Percentiles rank a stretch among this genome's conserved stretches.
These are phyloP conservation scores for Flaveria trinervia DNA, from an alignment of 129 eudicot genomes.

Conservation along the genomic window DNA sequence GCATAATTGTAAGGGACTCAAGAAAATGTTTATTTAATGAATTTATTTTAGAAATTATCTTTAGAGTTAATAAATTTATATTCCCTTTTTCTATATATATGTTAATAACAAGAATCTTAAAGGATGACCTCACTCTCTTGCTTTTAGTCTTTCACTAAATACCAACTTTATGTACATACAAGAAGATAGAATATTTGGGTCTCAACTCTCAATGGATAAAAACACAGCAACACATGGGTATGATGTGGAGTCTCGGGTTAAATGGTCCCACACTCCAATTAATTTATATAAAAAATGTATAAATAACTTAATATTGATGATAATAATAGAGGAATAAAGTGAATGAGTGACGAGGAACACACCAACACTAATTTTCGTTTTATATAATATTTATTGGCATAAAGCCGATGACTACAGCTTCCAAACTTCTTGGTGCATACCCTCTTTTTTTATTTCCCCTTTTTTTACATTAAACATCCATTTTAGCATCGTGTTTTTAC, in stretches of 20 bases:
- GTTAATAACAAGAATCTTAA: not conserved
- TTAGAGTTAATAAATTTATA: too few species aligned
- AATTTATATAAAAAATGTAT: not conserved
- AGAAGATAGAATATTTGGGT: constrained; percentile 17
- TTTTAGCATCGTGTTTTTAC: not conserved
- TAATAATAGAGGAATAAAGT: constrained; percentile 12
- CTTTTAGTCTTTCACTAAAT: not conserved
- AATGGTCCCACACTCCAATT: constrained; percentile 8
- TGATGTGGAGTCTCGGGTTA: constrained; percentile 28
- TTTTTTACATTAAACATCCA: not conserved
- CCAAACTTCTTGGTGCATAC: constrained; percentile 58
- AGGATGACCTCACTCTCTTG: not conserved
- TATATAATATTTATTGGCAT: constrained; percentile 1
- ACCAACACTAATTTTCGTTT: constrained; percentile 29
- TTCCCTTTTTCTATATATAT: not conserved
- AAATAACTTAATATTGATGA: not conserved
- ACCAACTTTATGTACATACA: not conserved
- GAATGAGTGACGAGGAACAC: constrained; percentile 40
- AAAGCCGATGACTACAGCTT: constrained; percentile 40
- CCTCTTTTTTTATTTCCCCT: not conserved
- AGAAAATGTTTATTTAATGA: too few species aligned
- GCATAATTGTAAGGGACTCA: too few species aligned
- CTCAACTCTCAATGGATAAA: constrained; percentile 15
- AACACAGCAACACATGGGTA: constrained; percentile 35
- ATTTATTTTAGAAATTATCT: too few species aligned